These are phyloP conservation scores for Solanum medicagineum DNA, from an alignment of 257 asterid species.

Conservation along the genomic window DNA sequence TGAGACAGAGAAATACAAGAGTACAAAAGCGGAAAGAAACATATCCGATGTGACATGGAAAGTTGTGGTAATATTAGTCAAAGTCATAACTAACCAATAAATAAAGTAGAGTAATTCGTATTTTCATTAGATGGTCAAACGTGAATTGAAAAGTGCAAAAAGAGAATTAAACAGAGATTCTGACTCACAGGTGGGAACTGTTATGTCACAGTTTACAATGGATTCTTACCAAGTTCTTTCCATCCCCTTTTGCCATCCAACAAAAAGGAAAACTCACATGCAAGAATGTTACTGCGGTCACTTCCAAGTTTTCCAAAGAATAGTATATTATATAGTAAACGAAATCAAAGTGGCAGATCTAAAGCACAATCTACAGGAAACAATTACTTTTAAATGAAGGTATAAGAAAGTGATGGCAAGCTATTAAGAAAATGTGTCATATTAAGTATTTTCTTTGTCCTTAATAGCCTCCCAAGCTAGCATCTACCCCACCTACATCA, in stretches of 20 bases:
- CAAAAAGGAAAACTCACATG: background rate
- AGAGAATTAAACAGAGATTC: background rate
- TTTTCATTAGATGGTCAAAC: too few species aligned
- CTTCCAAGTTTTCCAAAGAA: too few species aligned
- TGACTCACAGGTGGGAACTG: background rate
- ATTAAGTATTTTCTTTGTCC: background rate
- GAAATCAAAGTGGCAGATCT: background rate
- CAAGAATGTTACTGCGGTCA: background rate
- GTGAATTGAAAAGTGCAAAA: background rate
- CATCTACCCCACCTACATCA: background rate
- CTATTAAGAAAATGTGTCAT: background rate
- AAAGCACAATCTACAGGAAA: background rate
- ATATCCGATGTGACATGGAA: background rate
- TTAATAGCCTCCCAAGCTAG: background rate
- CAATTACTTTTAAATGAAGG: background rate
- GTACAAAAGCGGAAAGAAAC: background rate
- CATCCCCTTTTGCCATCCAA: background rate
- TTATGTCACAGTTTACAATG: background rate
- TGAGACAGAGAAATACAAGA: accelerated
- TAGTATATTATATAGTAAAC: background rate
- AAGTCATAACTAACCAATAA: background rate
- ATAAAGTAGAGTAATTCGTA: background rate
- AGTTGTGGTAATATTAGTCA: background rate
- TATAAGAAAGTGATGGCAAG: background rate
- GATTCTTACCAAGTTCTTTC: background rate